Evolutionary conservation across 345 rosid species (phyloP), one percentile per base, ranked within the genome.

Genomic region (Clarkia xantiana): DNA sequence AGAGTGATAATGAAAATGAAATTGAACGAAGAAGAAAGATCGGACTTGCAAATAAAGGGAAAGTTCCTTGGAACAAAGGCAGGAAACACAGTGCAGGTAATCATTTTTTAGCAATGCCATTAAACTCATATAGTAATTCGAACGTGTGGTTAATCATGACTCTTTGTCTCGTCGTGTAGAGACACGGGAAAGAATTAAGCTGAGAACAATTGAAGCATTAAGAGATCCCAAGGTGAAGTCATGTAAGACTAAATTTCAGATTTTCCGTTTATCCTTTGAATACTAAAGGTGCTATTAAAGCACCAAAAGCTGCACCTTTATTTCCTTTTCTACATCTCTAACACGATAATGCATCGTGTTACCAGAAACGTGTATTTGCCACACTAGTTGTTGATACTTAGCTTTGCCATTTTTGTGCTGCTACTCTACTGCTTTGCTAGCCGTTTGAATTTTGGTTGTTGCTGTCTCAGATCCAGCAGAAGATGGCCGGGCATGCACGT

Each of bases 141-240:
- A 36, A 55, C 4, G 13, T 49, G 16, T 56, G 20, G 5, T 13
- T 46, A 17, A 45, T 38, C 16, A 56, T 46, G 10, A 54, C 57
- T 40, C 5, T 57, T 47, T 49, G 29, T 56, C 34, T 44, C 12
- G 22, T 20, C 42, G 22, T 69, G 46, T 64, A 90, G 97, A 80
- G 46, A 79, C 95, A 49, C 76, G 91, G 14, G 70, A 62, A 34
- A 71, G 73, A 61, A 90, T 90, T 74, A 85, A 58, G 71, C 74
- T 68, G 71, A 82, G 86, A 74, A 90, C 91, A n/a, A 68, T 67
- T 1, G 94, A 78, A 73, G 95, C 88, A 62, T 71, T 90, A 74
- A 80, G 68, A 62, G 67, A 82, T 58, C 94, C 97, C 74, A 74
- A 85, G 95, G 97, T 85, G 88, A 90, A 75, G 81, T 77, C 78